Percentiles rank a stretch among this genome's conserved stretches.
Conservation (phyloP, 106 monocot genomes). For the Allium fistulosum region DNA sequence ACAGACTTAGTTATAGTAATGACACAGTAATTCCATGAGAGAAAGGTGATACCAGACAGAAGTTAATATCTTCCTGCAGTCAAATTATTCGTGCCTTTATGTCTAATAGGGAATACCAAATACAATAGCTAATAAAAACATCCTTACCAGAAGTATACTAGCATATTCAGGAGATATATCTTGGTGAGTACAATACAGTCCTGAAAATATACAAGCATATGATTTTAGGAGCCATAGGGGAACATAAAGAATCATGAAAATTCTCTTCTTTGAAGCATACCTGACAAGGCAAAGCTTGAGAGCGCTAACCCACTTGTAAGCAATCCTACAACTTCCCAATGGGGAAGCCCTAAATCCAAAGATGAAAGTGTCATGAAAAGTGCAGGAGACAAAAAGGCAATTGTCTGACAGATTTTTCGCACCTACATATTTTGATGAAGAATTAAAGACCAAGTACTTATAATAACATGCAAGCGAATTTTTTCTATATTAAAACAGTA, state of each 20-base stretch:
- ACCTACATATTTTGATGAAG: constrained; percentile 50
- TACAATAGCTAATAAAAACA: neutral
- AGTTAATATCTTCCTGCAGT: too few relatives aligned
- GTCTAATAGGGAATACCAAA: too few relatives aligned
- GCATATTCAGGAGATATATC: constrained; percentile 98
- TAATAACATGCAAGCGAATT: neutral
- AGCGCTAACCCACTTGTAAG: constrained; percentile 84
- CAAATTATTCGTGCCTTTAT: too few relatives aligned
- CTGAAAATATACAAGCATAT: constrained; percentile 21
- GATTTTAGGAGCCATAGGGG: neutral
- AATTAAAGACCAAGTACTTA: neutral
- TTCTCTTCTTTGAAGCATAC: constrained; percentile 13
- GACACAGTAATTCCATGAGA: too few relatives aligned
- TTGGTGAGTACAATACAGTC: constrained; percentile 98
- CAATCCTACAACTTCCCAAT: constrained; percentile 78
- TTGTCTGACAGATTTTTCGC: constrained; percentile 94
- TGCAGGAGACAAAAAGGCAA: constrained; percentile 95
- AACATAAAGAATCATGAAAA: neutral
- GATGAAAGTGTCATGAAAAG: constrained; percentile 93
- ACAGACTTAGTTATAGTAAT: too few relatives aligned
- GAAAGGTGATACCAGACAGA: too few relatives aligned
- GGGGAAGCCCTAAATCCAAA: constrained; percentile 83
- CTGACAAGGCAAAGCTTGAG: constrained; percentile 93
- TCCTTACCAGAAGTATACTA: constrained; percentile 76
- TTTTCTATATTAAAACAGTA: neutral